Base-by-base conservation (phyloP, 306 rosid species). In the Casuarina equisetifolia region DNA sequence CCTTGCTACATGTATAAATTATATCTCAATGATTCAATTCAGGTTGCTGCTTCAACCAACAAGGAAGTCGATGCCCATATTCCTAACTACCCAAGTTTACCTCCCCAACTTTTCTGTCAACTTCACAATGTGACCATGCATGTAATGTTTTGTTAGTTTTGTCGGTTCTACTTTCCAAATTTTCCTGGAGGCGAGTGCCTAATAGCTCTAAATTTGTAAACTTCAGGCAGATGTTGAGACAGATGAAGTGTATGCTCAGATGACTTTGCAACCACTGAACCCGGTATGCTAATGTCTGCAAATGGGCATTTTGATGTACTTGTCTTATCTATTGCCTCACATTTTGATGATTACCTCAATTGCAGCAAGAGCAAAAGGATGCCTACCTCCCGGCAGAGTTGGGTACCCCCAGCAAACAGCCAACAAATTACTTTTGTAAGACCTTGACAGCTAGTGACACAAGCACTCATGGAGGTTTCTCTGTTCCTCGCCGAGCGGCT, bases 401-500 rank as follows among this genome's bases (percentile, higher is more conserved):
- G 86, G 98, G 99, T 39, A 74, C 84, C 80, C 89, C 97, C 5
- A 95, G 91, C 84, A 95, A 91, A 81, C 98, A 92, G 81, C 99
- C 99, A 15, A 92, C 99, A 58, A 95, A 95, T 73, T 92, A 95
- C 69, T 95, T 95, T 76, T 91, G 99, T 80, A 95, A 92, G 73
- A 92, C 99, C 54, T 90, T 95, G 91, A 95, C 97, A 61, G 99
- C 98, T 62, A 95, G 98, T 80, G 98, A 95, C 82, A 95, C 98
- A 13, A 95, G 99, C 79, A 95, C 98, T 71, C 99, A 95, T 62
- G 99, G 99, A 25, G 99, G 99, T 61, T 95, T 95, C 81, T 95
- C 99, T 35, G 99, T 95, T 72, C 99, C 99, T 84, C 99, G 99
- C 64, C 91, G 99, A 17, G 99, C 99, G 0, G 99, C 99, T 69